phyloP scores from a whole-genome alignment of 2,329 filamentous ascomycete genomes.

The Berkeleyomyces basicola region DNA sequence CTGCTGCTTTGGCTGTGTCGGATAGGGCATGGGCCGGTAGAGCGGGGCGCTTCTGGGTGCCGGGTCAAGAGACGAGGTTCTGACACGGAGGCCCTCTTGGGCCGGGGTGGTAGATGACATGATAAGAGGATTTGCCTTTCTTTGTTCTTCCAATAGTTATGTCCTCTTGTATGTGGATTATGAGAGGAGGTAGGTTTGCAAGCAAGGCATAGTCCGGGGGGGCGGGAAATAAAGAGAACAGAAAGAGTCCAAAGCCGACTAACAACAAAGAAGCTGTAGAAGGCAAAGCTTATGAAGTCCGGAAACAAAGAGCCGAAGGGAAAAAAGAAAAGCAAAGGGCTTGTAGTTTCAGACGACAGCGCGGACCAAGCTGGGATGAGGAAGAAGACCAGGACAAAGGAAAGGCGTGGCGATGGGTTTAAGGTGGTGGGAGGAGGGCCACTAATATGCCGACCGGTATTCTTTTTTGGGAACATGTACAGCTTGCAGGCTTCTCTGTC shows the following conservation, averaged over 20 bases:
- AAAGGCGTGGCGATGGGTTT: background rate
- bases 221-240: background rate
- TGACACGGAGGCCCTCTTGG: conserved; percentile 1
- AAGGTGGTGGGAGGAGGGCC: background rate
- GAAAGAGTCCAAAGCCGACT: background rate
- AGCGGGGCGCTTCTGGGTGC: conserved; percentile 10
- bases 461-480: background rate
- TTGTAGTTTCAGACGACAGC: background rate
- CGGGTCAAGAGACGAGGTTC: background rate
- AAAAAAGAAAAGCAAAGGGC: background rate
- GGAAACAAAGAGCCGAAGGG: background rate
- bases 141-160: background rate
- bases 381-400: background rate
- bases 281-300: background rate
- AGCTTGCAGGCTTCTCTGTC: background rate
- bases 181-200: background rate
- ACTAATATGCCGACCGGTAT: background rate
- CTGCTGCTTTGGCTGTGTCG: background rate
- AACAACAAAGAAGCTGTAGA: background rate
- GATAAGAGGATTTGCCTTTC: background rate
- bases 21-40: conserved; percentile 2
- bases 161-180: background rate
- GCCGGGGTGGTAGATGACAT: conserved; percentile 1
- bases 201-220: background rate
- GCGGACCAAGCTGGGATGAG: background rate